Conservation (phyloP, 306 rosid species). For the Dryas alaskensis region DNA sequence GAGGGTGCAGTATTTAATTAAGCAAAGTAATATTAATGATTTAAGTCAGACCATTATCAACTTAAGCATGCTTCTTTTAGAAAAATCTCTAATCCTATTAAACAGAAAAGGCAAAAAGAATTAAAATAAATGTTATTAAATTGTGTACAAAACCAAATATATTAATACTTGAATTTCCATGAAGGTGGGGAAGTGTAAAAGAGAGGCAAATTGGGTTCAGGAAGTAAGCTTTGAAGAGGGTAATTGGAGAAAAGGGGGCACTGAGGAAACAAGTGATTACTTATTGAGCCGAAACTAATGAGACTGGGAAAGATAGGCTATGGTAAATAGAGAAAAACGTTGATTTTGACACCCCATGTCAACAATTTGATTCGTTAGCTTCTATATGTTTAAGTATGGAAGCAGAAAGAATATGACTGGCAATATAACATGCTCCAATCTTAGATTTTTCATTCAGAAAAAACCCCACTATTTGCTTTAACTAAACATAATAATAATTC, state of each 20-base stretch:
- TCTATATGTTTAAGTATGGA: neutral
- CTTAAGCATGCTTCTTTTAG: neutral
- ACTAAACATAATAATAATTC: neutral
- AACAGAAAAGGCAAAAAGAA: neutral
- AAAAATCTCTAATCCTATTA: neutral
- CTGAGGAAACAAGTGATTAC: neutral
- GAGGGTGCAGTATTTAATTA: neutral
- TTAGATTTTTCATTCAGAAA: neutral
- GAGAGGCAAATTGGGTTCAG: neutral
- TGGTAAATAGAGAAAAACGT: too few relatives aligned
- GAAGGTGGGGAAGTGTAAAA: neutral
- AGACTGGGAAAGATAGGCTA: too few relatives aligned
- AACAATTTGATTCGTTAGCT: neutral
- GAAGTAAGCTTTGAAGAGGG: neutral
- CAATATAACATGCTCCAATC: conserved; percentile 1
- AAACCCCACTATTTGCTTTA: neutral
- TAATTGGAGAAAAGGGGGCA: neutral
- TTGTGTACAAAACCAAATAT: neutral
- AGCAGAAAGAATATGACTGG: neutral
- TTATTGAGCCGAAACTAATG: neutral
- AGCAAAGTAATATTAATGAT: neutral
- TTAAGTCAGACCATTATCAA: neutral
- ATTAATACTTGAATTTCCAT: neutral
- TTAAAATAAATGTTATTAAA: neutral
- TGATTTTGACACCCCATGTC: neutral